Evolutionary conservation across 805 yeast genomes (phyloP).

Genomic region (Cyberlindnera samutprakarnensis): DNA sequence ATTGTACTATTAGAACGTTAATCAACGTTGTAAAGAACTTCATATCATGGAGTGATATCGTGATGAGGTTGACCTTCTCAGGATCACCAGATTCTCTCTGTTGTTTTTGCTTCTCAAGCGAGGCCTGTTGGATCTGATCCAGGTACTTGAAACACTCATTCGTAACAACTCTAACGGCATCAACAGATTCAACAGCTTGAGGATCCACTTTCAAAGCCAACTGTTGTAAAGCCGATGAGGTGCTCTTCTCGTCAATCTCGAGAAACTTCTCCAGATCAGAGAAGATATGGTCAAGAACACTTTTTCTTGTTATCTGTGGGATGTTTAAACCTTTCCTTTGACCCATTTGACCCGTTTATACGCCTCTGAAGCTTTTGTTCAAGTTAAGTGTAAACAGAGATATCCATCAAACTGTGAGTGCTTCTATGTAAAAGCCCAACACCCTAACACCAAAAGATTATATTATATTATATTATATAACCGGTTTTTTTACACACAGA

Average conservation of each 20-base stretch:
- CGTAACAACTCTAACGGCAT: neutral
- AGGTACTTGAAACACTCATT: slow-evolving; percentile 7
- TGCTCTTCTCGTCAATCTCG: slow-evolving; percentile 10
- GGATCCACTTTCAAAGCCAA: too few species aligned
- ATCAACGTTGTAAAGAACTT: slow-evolving; percentile 59
- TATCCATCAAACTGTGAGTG: too few species aligned
- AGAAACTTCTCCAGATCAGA: slow-evolving; percentile 16
- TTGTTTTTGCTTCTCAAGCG: slow-evolving; percentile 2
- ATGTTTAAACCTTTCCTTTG: slow-evolving; percentile 17
- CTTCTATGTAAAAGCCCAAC: too few species aligned
- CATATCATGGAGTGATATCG: slow-evolving; percentile 82
- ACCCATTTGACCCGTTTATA: too few species aligned
- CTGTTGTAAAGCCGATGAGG: slow-evolving; percentile 3
- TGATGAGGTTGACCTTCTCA: slow-evolving; percentile 26
- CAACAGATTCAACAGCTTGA: neutral
- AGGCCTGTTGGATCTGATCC: slow-evolving; percentile 12
- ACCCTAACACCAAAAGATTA: too few species aligned
- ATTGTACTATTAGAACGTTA: slow-evolving; percentile 59
- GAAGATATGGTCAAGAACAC: slow-evolving; percentile 28
- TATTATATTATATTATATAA: too few species aligned
- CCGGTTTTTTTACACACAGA: too few species aligned
- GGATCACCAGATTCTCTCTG: slow-evolving; percentile 5
- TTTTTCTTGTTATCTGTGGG: slow-evolving; percentile 25
- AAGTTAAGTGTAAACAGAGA: too few species aligned
- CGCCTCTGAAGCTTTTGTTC: too few species aligned